Evolutionary conservation across 2,329 filamentous ascomycete genomes (phyloP).

Genomic region (Metarhizium anisopliae): DNA sequence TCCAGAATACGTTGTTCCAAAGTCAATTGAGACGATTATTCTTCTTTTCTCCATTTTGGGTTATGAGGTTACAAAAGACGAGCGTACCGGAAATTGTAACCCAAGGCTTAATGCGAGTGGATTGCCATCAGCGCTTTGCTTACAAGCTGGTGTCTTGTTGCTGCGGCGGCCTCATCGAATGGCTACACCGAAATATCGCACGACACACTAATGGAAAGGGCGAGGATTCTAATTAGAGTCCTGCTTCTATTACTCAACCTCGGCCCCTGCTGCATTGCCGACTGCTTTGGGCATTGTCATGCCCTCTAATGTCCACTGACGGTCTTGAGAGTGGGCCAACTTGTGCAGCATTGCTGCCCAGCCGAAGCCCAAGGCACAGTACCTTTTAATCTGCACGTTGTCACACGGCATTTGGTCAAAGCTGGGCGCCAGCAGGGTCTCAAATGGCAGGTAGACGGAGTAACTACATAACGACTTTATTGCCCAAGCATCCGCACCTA

Average conservation of each 20-base stretch:
- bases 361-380: background rate
- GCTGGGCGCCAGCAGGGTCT: background rate
- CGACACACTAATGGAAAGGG: background rate
- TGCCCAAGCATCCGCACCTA: background rate
- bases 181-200: background rate
- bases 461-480: background rate
- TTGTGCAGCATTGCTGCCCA: conserved; percentile 7
- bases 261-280: background rate
- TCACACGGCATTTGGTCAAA: background rate
- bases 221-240: background rate
- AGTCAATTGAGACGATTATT: conserved; percentile 45
- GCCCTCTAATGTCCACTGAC: background rate
- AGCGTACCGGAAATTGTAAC: background rate
- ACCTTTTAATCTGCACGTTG: background rate
- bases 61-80: background rate
- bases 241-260: background rate
- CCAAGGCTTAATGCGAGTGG: background rate
- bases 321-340: conserved; percentile 3
- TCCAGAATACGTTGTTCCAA: conserved; percentile 48
- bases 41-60: conserved; percentile 24
- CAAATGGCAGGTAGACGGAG: background rate
- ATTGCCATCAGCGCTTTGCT: background rate
- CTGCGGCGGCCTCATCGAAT: background rate
- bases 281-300: background rate
- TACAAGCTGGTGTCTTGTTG: background rate